Evolutionary conservation across 2,329 filamentous ascomycete genomes (phyloP), one percentile per base, ranked within the genome.

Genomic region (Aspergillus latus): DNA sequence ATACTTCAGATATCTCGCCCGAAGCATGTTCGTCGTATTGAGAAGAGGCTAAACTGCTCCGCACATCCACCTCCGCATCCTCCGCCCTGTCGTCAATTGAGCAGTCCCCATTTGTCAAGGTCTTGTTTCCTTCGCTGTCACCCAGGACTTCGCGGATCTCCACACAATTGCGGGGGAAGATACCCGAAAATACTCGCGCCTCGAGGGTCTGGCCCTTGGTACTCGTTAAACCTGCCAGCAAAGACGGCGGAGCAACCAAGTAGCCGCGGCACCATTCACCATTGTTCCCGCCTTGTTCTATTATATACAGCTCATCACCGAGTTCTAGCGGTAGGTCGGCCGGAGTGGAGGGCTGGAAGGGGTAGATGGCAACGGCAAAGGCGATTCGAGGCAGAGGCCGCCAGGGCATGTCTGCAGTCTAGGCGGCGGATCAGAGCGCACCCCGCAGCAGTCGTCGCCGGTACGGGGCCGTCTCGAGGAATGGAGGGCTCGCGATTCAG

Each of bases 231-330:
- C 93, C 94, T 15, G 94, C 90, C 57, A 99, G 84, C 71, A 99
- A 79, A 65, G 92, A 96, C 16, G 94, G 94, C 51, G 94, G 93
- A 61, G 94, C 92, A 64, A 99, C 89, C 58, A 99, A 83, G 75
- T 99, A 99, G 57, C 94, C 94, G 53, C 94, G 88, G 75, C 93
- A 89, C 95, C 94, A 99, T 72, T 90, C 85, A 67, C 89, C 90
- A 76, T 96, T 86, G 37, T 72, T 76, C 21, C 91, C 88, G 39
- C 93, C 95, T 76, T 97, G 91, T 76, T 97, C 93, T 71, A 99
- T 97, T 64, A 99, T 95, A 78, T 99, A 99, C 62, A 99, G 82
- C 77, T 99, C 94, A 82, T 99, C 94, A 73, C 94, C 94, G 62
- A 99, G 90, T 76, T 99, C 92, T 72, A 99, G 88, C 8, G 95